Evolutionary conservation across 78 protist species (phyloP).

Genomic region (Chrysochromulina tobinii): DNA sequence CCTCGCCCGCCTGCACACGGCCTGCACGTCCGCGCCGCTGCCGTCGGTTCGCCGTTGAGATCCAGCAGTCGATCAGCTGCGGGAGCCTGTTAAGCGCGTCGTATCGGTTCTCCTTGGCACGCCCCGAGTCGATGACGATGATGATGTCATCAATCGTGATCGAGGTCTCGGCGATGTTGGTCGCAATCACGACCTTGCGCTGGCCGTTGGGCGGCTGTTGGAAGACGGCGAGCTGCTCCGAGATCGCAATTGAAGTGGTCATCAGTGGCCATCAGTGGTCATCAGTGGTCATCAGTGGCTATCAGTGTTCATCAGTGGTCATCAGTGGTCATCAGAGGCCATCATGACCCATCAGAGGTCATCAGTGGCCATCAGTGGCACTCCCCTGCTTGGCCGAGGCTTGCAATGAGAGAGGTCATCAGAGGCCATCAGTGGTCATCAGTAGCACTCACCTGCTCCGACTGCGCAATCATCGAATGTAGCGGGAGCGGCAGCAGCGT

Average conservation of each 20-base stretch:
- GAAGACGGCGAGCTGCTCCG: slow-evolving; percentile 65
- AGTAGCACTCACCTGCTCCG: no score
- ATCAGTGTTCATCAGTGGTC: no score
- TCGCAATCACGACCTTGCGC: slow-evolving; percentile 81
- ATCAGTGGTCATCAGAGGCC: no score
- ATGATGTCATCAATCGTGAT: slow-evolving; percentile 93
- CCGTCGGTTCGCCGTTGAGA: slow-evolving; percentile 74
- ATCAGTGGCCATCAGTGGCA: neutral
- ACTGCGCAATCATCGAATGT: slow-evolving; percentile 24
- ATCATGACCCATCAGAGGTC: slow-evolving; percentile 24
- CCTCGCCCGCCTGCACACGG: slow-evolving; percentile 77
- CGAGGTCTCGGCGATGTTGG: slow-evolving; percentile 94
- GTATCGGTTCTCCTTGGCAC: neutral
- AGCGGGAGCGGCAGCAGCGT: slow-evolving; percentile 3
- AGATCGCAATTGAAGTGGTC: no score
- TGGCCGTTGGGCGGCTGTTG: slow-evolving; percentile 50
- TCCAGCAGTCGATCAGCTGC: slow-evolving; percentile 62
- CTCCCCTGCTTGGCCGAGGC: no score
- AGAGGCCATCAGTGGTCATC: no score
- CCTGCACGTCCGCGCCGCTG: slow-evolving; percentile 97
- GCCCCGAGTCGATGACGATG: slow-evolving; percentile 91
- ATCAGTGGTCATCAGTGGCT: no score
- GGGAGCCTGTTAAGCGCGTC: slow-evolving; percentile 26
- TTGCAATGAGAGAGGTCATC: no score
- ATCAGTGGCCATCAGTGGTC: no score